These are phyloP conservation scores for Nakaseomyces delphensis DNA, from an alignment of 1,139 yeast species.

Conservation along the genomic window DNA sequence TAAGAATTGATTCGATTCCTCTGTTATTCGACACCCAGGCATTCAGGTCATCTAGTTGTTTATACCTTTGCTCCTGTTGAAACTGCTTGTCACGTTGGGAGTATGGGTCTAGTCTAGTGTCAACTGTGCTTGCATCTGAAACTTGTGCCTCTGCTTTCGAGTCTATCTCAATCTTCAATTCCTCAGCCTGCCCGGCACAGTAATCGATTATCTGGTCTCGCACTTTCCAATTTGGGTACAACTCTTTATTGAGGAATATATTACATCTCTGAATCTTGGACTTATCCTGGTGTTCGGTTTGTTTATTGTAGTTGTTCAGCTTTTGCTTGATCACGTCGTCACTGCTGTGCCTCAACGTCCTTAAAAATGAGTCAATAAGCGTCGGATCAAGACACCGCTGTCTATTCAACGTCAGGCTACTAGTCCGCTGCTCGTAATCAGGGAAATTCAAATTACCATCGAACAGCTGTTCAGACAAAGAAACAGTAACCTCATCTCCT, in stretches of 20 bases:
- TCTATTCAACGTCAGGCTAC: constrained; percentile 10
- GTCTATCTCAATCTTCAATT: constrained; percentile 28
- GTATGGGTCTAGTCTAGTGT: constrained; percentile 40
- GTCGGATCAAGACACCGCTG: constrained; percentile 35
- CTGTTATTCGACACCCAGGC: constrained; percentile 36
- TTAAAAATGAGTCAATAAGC: constrained; percentile 36
- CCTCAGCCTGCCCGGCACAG: constrained; percentile 32
- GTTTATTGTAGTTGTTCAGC: constrained; percentile 30
- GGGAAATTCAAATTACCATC: constrained; percentile 3
- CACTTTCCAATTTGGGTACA: constrained; percentile 39
- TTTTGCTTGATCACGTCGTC: constrained; percentile 39
- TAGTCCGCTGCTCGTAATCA: constrained; percentile 1
- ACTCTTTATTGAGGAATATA: constrained; percentile 29
- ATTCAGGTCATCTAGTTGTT: constrained; percentile 26
- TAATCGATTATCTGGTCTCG: constrained; percentile 34
- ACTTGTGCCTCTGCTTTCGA: neutral
- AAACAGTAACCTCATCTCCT: constrained; percentile 18
- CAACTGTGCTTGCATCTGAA: constrained; percentile 14
- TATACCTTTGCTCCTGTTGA: constrained; percentile 25
- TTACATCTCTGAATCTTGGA: constrained; percentile 23
- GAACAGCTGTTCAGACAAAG: constrained; percentile 1
- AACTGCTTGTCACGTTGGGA: constrained; percentile 34
- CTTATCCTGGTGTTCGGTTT: constrained; percentile 6
- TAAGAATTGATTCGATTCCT: constrained; percentile 36
- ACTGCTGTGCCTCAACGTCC: constrained; percentile 35